Base-by-base conservation (phyloP, 1,139 yeast species). In the Saccharomyces hybrid region DNA sequence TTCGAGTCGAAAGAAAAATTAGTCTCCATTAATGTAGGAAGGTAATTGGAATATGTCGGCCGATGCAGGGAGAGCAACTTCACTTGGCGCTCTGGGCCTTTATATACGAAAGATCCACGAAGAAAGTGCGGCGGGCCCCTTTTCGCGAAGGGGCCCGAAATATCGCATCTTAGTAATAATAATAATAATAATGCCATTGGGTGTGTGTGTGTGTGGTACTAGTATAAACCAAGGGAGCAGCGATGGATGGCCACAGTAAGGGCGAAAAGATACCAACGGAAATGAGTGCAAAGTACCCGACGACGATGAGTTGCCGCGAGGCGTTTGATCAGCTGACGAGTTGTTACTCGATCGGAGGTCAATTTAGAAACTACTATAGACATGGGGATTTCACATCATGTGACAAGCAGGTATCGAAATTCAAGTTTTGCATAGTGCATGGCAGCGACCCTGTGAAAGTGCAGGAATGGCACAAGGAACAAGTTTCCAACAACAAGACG, bases 311-410 rank as follows among this genome's bases (percentile, higher is more conserved):
- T 54, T 84, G 90, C 64, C 75, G 86, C 52, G 88, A 91, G 47
- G 95, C 95, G 0, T 84, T 91, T 70, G 96, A 91, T 69, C 96
- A 88, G 65, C 74, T 91, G 41, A 78, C 90, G 51, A 84, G 82
- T 51, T 91, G 98, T 69, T 89, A 88, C 73, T 87, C 97, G 0
- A 67, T 90, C 2, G 97, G 97, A 1, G 97, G 97, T 0, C 97
- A 90, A 68, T 73, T 87, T 31, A 80, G 93, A 59, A 80, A 86
- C 69, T 85, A 87, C 65, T 91, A 91, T 67, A 73, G 97, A 53
- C 86, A 83, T 65, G 97, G 97, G 2, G 80, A 83, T 49, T 78
- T 88, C 64, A 82, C 85, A 55, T 74, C 80, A 56, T 91, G 98
- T 71, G 78, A 77, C 47, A 78, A 78, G 54, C 88, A 88, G 64